Conservation (phyloP, 1,284 basidiomycete genomes). For the Phellinidium pouzarii region DNA sequence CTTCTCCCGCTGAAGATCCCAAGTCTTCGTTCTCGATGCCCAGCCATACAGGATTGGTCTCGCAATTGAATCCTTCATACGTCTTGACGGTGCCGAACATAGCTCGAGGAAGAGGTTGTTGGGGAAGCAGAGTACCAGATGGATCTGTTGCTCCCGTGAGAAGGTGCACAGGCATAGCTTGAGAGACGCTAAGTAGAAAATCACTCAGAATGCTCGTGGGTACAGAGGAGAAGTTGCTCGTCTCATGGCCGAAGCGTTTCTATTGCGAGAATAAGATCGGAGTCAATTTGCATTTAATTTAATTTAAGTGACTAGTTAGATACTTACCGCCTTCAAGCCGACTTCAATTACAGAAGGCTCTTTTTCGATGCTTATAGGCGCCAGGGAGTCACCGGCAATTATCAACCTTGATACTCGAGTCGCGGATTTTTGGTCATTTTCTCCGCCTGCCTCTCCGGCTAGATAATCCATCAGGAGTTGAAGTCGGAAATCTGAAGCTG, state of each 20-base stretch:
- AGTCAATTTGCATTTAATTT: background rate
- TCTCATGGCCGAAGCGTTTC: conserved; percentile 56
- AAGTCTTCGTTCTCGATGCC: conserved; percentile 33
- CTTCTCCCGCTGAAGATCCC: conserved; percentile 21
- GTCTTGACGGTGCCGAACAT: conserved; percentile 77
- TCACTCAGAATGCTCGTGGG: conserved; percentile 68
- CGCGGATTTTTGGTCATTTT: conserved; percentile 57
- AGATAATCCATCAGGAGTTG: conserved; percentile 87
- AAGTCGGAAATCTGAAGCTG: conserved; percentile 64
- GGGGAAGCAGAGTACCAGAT: conserved; percentile 83
- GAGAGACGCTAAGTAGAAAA: conserved; percentile 67
- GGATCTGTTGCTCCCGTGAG: conserved; percentile 87
- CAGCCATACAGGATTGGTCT: conserved; percentile 90
- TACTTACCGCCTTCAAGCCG: conserved; percentile 4
- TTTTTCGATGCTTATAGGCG: conserved; percentile 28
- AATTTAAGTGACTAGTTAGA: conserved; percentile 4
- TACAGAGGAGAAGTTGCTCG: conserved; percentile 61
- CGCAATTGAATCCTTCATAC: conserved; percentile 63
- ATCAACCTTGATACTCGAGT: conserved; percentile 76
- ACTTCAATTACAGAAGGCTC: conserved; percentile 5
- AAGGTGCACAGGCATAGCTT: conserved; percentile 72
- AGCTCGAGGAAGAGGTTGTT: conserved; percentile 87
- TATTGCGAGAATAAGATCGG: conserved; percentile 26
- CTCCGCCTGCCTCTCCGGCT: conserved; percentile 73
- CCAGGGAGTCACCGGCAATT: conserved; percentile 82